Evolutionary conservation across 768 basidiomycete species (phyloP), one percentile per base, ranked within the genome.

Genomic region (Suillus brevipes): DNA sequence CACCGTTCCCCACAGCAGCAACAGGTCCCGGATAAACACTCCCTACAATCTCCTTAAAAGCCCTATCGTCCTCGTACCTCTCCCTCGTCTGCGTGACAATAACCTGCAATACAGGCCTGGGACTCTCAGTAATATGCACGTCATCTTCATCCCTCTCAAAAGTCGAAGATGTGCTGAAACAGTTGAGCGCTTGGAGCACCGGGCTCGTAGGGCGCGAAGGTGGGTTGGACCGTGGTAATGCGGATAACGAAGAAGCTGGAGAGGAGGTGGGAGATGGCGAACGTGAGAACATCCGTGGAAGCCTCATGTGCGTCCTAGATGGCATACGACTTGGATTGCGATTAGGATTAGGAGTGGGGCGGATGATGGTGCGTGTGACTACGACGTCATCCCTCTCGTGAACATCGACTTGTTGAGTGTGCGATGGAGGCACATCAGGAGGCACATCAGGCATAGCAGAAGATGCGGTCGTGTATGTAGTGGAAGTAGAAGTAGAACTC

Each of bases 311-410:
- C 20, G 20, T 6, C n/a, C 53, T 34, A 72, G 61, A 71, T 67
- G 9, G 40, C 37, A 36, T 36, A n/a, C 34, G 34, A 53, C 18
- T 31, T 28, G 50, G 50, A 53, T 31, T 34, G 28, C 8, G 52
- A 31, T 28, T 16, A 18, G 16, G 36, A 36, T n/a, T 55, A 1
- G 53, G 53, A 55, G 18, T 55, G 2, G 78, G 79, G n/a, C 76
- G 77, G 61, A 82, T 74, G 70, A 78, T 75, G 55, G 77, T 80
- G 63, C 79, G 79, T 43, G 77, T 77, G 40, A 78, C 70, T 53
- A 70, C 67, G 66, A 72, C 71, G 64, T 76, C 73, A 7, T 79
- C 78, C 16, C 72, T 70, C 65, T 73, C 72, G 57, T 64, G 68
- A 2, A 70, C 73, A 34, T 74, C 74, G 6, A 72, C 70, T 38